These are phyloP conservation scores for Hyaloscypha hepaticicola DNA, from an alignment of 495 filamentous ascomycete genomes.

Conservation along the genomic window DNA sequence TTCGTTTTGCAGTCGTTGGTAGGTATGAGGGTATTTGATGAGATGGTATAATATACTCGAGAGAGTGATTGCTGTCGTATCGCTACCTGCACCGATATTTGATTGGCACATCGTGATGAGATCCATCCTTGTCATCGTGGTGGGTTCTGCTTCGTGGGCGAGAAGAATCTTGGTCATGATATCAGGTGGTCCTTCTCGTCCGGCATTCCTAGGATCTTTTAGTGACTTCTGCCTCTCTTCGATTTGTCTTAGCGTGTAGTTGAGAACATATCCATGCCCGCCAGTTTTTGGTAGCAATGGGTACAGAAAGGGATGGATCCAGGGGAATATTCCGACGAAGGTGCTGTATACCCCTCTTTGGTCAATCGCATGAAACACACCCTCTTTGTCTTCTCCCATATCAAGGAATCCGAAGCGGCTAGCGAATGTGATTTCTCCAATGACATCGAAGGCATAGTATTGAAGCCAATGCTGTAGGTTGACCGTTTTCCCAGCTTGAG, in stretches of 20 bases:
- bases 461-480: conserved; percentile 56
- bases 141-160: conserved; percentile 45
- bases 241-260: conserved; percentile 47
- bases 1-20: conserved; percentile 45
- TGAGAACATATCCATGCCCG: conserved; percentile 44
- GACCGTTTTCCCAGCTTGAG: conserved; percentile 33
- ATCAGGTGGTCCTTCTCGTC: conserved; percentile 34
- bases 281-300: conserved; percentile 39
- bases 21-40: conserved; percentile 37
- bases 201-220: conserved; percentile 16
- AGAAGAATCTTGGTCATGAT: conserved; percentile 47
- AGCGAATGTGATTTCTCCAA: conserved; percentile 56
- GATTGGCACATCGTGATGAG: conserved; percentile 48
- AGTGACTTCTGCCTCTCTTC: conserved; percentile 33
- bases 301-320: conserved; percentile 45
- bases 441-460: conserved; percentile 61
- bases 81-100: conserved; percentile 55
- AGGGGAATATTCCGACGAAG: conserved; percentile 47
- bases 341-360: conserved; percentile 43
- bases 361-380: conserved; percentile 44
- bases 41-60: conserved; percentile 52
- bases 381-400: conserved; percentile 48
- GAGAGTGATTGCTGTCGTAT: conserved; percentile 55
- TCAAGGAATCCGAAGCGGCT: conserved; percentile 55
- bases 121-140: conserved; percentile 50